phyloP scores from a whole-genome alignment of 139 green algal species.

The Micromonas commoda region DNA sequence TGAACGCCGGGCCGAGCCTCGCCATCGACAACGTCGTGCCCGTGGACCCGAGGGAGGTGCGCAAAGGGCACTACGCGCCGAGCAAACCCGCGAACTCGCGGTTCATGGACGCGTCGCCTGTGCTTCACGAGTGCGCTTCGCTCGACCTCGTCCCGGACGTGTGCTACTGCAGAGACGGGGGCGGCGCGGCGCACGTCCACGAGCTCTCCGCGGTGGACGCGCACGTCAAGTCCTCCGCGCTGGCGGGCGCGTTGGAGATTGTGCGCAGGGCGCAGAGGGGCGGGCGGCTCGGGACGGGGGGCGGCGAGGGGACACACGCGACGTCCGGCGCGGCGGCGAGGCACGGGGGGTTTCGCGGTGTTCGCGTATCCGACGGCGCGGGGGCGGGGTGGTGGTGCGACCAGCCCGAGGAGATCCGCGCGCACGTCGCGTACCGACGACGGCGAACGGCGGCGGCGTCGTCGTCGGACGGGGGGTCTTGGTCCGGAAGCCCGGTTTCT shows the following conservation, averaged over 20 bases:
- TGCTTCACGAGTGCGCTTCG: neutral
- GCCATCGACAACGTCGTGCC: constrained; percentile 20
- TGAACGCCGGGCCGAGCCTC: constrained; percentile 27
- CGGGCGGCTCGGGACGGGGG: neutral
- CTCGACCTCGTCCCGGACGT: no score
- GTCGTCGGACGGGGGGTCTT: no score
- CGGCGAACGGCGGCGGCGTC: no score
- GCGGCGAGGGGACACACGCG: neutral
- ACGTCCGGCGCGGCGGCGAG: neutral
- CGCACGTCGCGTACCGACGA: neutral
- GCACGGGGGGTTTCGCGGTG: neutral
- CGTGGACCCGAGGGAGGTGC: neutral
- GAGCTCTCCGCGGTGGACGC: neutral
- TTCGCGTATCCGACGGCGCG: no score
- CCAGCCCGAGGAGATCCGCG: neutral
- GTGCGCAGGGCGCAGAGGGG: neutral
- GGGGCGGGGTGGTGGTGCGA: neutral
- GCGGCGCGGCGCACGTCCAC: no score
- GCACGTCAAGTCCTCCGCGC: neutral
- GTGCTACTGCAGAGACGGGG: no score
- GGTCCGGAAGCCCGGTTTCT: no score
- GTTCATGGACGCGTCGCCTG: no score
- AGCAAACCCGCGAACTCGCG: no score
- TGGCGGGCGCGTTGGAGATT: constrained; percentile 3
- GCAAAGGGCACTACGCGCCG: no score